Base-by-base conservation (phyloP, 345 rosid species). In the Odontarrhena argentea region DNA sequence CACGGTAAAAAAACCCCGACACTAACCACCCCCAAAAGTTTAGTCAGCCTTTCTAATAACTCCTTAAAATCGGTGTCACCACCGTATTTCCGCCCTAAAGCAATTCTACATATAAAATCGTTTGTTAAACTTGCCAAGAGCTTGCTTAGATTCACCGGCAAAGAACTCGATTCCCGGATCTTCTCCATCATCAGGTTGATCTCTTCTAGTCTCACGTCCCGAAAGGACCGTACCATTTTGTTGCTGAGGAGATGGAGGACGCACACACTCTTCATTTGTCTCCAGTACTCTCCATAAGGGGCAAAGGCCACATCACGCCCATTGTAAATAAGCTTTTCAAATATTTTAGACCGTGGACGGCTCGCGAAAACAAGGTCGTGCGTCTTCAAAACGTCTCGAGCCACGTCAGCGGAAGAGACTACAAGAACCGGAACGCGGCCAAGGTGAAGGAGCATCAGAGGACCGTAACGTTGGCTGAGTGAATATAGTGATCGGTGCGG, bases 241-340 rank as follows among this genome's bases (percentile, higher is more conserved):
- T 45, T 74, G 73, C 78, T 86, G 0, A 85, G 65, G 28, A 88
- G 79, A 32, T 82, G 81, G 1, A 77, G 36, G 12, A 83, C 76
- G 34, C 82, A 77, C 4, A 82, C 44, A 51, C 82, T 79, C 68
- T 76, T 86, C 53, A 83, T 69, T 51, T 84, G 84, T 50, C 89
- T 77, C 96, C 96, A 86, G 51, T 86, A 83, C 65, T 86, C 88
- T 12, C 88, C 86, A 22, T 86, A 83, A 1, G 88, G 84, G 1
- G 88, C 81, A 1, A 9, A 1, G 0, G 83, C 42, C 13, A 84
- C 30, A 32, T 86, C 87, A 32, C 72, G 78, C 5, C 47, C 22
- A 1, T 64, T 43, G 36, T 81, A 83, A 24, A 85, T 55, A 61
- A 89, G 83, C 46, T 70, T 80, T 0, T 70, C 50, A 0, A 22